Conservation (phyloP, 768 basidiomycete genomes). For the Boletellus ananas region DNA sequence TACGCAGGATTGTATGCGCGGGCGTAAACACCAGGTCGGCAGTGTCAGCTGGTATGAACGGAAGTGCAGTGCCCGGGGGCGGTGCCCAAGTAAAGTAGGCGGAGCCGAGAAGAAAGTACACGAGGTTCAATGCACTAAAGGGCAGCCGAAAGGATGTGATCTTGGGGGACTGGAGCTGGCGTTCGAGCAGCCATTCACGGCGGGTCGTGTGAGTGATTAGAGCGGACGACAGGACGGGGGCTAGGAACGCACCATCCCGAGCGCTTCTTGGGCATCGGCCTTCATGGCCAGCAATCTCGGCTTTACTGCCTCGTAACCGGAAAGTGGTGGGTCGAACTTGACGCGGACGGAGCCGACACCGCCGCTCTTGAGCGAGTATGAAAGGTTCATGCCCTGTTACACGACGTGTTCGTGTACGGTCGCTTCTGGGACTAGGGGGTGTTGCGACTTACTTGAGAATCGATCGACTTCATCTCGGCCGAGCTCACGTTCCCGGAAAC, state of each 20-base stretch:
- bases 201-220: background rate
- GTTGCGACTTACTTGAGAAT: slow-evolving; percentile 49
- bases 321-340: slow-evolving; percentile 65
- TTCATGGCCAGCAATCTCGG: slow-evolving; percentile 79
- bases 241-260: slow-evolving; percentile 65
- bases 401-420: background rate
- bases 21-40: slow-evolving; percentile 20
- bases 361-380: slow-evolving; percentile 53
- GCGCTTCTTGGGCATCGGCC: slow-evolving; percentile 69
- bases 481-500: slow-evolving; percentile 49
- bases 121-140: slow-evolving; percentile 24
- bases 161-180: slow-evolving; percentile 60
- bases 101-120: slow-evolving; percentile 11
- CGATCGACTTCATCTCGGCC: slow-evolving; percentile 71
- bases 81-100: slow-evolving; percentile 21
- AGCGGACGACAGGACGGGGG: background rate
- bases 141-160: slow-evolving; percentile 56
- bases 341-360: slow-evolving; percentile 47
- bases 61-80: slow-evolving; percentile 15
- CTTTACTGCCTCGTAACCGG: slow-evolving; percentile 78
- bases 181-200: background rate
- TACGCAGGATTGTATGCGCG: slow-evolving; percentile 9
- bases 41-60: slow-evolving; percentile 12
- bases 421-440: background rate
- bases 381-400: slow-evolving; percentile 63